A percentile compares a stretch with the other conserved stretches of the same genome.
Conservation (phyloP, 2,329 filamentous ascomycete species). For the Cladosporium austrohemisphaericum region DNA sequence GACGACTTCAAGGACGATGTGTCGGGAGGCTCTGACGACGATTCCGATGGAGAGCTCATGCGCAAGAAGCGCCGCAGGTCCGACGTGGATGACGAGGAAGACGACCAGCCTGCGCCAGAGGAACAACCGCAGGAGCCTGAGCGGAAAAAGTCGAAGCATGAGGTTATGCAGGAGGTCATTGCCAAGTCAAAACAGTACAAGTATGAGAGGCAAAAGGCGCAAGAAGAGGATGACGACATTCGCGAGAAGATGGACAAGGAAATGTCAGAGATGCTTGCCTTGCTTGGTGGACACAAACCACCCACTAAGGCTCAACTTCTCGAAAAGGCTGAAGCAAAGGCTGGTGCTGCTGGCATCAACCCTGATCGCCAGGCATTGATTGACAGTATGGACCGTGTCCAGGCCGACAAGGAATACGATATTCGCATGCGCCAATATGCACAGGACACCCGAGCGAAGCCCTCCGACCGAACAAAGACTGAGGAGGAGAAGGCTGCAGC, state of each 20-base stretch:
- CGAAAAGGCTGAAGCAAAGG: slow-evolving; percentile 21
- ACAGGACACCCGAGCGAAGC: slow-evolving; percentile 78
- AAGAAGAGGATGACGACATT: slow-evolving; percentile 89
- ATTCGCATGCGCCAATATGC: slow-evolving; percentile 75
- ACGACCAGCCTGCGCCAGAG: slow-evolving; percentile 42
- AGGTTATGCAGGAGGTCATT: slow-evolving; percentile 97
- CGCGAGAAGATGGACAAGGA: slow-evolving; percentile 81
- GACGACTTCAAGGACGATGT: slow-evolving; percentile 57
- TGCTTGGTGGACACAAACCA: slow-evolving; percentile 59
- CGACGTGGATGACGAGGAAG: slow-evolving; percentile 46
- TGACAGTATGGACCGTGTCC: slow-evolving; percentile 58
- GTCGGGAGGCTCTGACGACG: slow-evolving; percentile 40
- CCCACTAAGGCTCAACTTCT: slow-evolving; percentile 21
- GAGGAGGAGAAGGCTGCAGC: slow-evolving; percentile 79
- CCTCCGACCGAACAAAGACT: slow-evolving; percentile 84
- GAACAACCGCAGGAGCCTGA: slow-evolving; percentile 59
- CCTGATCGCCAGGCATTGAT: slow-evolving; percentile 61
- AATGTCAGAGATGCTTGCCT: slow-evolving; percentile 68
- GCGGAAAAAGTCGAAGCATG: slow-evolving; percentile 74
- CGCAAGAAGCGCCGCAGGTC: slow-evolving; percentile 39
- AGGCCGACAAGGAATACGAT: slow-evolving; percentile 85
- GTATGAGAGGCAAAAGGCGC: slow-evolving; percentile 85
- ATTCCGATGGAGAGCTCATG: slow-evolving; percentile 35
- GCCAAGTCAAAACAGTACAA: slow-evolving; percentile 96
- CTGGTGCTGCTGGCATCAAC: slow-evolving; percentile 47